These are phyloP conservation scores for Teratosphaeria nubilosa DNA, from an alignment of 2,329 filamentous ascomycete species.

Conservation along the genomic window DNA sequence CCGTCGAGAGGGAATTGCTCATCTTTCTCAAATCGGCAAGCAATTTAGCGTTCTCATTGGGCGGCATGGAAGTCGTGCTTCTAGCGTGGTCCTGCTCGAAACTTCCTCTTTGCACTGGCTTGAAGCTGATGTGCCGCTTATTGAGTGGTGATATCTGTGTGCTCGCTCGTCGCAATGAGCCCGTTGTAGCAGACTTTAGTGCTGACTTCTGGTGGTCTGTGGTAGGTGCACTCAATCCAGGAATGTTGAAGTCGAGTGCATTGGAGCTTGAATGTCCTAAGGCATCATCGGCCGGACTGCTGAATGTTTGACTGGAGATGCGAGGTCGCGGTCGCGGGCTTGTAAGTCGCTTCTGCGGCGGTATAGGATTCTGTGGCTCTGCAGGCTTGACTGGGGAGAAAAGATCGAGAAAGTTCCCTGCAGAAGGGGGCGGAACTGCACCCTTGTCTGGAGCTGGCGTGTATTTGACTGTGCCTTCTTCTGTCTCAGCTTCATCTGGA, in stretches of 20 bases:
- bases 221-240: neutral
- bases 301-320: constrained; percentile 26
- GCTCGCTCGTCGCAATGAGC: neutral
- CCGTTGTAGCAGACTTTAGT: neutral
- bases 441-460: constrained; percentile 5
- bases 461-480: constrained; percentile 19
- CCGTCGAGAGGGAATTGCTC: neutral
- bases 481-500: constrained; percentile 13
- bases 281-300: neutral
- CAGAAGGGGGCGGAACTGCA: neutral
- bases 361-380: constrained; percentile 2
- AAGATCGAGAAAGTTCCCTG: constrained; percentile 22
- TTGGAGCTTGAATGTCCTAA: neutral
- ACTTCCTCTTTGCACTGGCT: neutral
- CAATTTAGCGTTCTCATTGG: constrained; percentile 14
- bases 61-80: neutral
- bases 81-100: neutral
- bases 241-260: constrained; percentile 3
- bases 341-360: constrained; percentile 8
- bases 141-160: constrained; percentile 4
- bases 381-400: constrained; percentile 26
- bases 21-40: constrained; percentile 17
- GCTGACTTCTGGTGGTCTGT: neutral
- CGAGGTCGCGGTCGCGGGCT: constrained; percentile 18
- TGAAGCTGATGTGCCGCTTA: constrained; percentile 10